These are phyloP conservation scores for Chlamydomonas sp. DNA, from an alignment of 139 green algal genomes.

Conservation along the genomic window DNA sequence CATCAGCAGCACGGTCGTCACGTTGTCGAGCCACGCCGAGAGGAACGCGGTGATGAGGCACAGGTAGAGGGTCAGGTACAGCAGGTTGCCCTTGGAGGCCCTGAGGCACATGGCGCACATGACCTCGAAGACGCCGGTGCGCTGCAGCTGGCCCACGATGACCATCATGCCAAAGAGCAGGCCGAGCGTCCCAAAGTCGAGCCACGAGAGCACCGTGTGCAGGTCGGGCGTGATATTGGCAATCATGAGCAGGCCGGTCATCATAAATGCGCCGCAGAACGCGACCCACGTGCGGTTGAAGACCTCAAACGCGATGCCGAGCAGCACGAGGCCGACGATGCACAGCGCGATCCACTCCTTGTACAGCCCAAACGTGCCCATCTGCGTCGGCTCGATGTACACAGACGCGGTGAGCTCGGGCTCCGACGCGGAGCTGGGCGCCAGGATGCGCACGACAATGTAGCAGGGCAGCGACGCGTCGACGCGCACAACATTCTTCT, in stretches of 20 bases:
- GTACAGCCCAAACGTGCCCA: conserved; percentile 7
- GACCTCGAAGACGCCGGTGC: conserved; percentile 7
- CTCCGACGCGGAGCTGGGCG: too few species aligned
- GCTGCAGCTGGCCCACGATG: conserved; percentile 43
- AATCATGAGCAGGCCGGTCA: conserved; percentile 41
- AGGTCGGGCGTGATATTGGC: conserved; percentile 28
- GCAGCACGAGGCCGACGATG: conserved; percentile 12
- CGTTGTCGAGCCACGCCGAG: conserved; percentile 41
- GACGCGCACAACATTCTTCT: too few species aligned
- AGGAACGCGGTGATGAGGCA: not conserved
- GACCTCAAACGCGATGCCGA: conserved; percentile 39
- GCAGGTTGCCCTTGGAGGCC: conserved; percentile 6
- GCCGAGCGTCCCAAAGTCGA: conserved; percentile 44
- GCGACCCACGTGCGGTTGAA: conserved; percentile 37
- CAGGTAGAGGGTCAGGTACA: not conserved
- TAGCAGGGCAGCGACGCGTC: too few species aligned
- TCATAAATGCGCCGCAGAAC: conserved; percentile 31
- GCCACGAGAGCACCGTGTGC: conserved; percentile 24
- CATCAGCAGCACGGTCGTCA: conserved; percentile 52
- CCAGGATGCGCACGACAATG: too few species aligned
- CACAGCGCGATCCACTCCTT: conserved; percentile 8
- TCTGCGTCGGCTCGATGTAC: too few species aligned
- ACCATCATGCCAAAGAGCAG: conserved; percentile 63
- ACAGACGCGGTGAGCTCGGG: too few species aligned
- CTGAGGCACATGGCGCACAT: not conserved